Evolutionary conservation across 192 early-diverging fungal genomes (phyloP).

Genomic region (Cladochytrium replicatum): DNA sequence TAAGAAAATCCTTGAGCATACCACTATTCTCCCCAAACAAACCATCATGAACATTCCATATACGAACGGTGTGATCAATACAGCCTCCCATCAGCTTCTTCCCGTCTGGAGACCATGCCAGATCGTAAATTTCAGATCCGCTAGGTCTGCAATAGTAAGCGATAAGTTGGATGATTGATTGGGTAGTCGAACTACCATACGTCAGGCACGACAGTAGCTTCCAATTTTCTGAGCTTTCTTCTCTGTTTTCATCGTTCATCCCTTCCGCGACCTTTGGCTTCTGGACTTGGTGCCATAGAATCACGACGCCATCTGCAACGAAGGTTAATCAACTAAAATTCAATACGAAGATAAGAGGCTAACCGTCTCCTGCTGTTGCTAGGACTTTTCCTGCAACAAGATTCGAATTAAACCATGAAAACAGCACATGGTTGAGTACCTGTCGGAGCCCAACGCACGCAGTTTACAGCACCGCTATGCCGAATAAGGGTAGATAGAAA

Average conservation of each 20-base stretch:
- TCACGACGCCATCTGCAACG: conserved; percentile 68
- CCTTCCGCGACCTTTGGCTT: conserved; percentile 25
- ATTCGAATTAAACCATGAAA: neutral
- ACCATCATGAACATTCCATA: conserved; percentile 75
- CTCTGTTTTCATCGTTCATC: conserved; percentile 35
- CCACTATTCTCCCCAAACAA: too few relatives aligned
- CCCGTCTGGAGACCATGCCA: conserved; percentile 88
- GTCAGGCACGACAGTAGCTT: conserved; percentile 54
- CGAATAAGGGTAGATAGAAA: conserved; percentile 74
- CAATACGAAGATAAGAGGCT: neutral
- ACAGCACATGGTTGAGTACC: conserved; percentile 18
- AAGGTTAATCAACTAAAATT: neutral
- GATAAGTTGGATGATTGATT: neutral
- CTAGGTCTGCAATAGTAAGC: conserved; percentile 42
- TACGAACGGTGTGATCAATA: conserved; percentile 76
- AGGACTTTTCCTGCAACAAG: conserved; percentile 41
- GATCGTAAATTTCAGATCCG: conserved; percentile 76
- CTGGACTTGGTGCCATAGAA: conserved; percentile 71
- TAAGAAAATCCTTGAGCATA: too few relatives aligned
- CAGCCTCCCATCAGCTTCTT: conserved; percentile 71
- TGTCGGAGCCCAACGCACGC: conserved; percentile 78
- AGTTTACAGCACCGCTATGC: conserved; percentile 85
- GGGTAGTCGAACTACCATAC: conserved; percentile 17
- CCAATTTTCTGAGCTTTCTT: conserved; percentile 65
- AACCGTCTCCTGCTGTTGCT: conserved; percentile 84